Percentiles rank a stretch among this genome's conserved stretches.
Conservation (phyloP, 768 basidiomycete species). For the Tricholoma matsutake region DNA sequence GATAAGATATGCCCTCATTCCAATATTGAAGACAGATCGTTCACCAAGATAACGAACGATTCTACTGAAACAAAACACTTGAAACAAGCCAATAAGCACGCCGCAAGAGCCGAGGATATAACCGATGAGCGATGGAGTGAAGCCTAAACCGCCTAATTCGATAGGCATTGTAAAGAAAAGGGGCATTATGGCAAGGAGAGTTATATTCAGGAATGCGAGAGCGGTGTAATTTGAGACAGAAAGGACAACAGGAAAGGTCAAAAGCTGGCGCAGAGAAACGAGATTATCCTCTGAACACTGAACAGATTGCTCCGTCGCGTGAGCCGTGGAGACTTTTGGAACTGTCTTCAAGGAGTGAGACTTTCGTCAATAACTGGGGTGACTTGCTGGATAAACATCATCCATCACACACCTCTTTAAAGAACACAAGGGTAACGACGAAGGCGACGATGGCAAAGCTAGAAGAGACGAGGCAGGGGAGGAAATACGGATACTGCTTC, state of each 20-base stretch:
- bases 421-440: slow-evolving; percentile 31
- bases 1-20: slow-evolving; percentile 32
- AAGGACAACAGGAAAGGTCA: slow-evolving; percentile 53
- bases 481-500: slow-evolving; percentile 70
- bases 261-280: slow-evolving; percentile 37
- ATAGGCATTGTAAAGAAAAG: slow-evolving; percentile 68
- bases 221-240: slow-evolving; percentile 66
- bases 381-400: not conserved
- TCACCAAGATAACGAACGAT: slow-evolving; percentile 39
- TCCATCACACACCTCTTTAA: slow-evolving; percentile 43
- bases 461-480: slow-evolving; percentile 53
- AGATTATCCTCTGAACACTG: slow-evolving; percentile 20
- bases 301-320: not conserved
- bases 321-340: slow-evolving; percentile 17
- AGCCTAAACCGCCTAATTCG: slow-evolving; percentile 61
- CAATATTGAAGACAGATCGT: slow-evolving; percentile 34
- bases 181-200: slow-evolving; percentile 50
- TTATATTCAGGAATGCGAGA: slow-evolving; percentile 60
- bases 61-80: slow-evolving; percentile 35
- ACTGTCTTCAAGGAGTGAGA: not conserved
- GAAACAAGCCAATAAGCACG: slow-evolving; percentile 34
- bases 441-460: slow-evolving; percentile 33
- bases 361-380: not conserved
- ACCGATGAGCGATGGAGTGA: slow-evolving; percentile 60
- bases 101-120: slow-evolving; percentile 47